Conservation (phyloP, 345 rosid genomes). For the Microthlaspi erraticum region DNA sequence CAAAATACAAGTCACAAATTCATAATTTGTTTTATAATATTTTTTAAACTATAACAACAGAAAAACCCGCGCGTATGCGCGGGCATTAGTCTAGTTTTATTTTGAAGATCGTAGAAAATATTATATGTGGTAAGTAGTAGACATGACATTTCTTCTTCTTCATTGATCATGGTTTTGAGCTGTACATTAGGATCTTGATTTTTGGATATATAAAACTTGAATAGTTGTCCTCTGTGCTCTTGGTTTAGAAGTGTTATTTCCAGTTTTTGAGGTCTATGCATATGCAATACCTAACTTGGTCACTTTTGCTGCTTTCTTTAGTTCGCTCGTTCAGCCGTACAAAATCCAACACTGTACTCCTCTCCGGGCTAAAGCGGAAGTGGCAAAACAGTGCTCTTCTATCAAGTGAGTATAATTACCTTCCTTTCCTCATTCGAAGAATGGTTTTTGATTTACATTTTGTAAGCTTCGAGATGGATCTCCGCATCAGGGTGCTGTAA, state of each 20-base stretch:
- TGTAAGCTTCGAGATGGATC: constrained; percentile 89
- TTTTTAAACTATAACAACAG: too few species aligned
- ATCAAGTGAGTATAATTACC: constrained; percentile 57
- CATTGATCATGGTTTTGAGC: background rate
- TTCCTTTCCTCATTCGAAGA: background rate
- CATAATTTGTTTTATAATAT: too few species aligned
- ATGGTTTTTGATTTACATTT: constrained; percentile 23
- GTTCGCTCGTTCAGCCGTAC: constrained; percentile 42
- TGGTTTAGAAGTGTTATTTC: constrained; percentile 12
- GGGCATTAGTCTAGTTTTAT: too few species aligned
- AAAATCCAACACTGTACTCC: constrained; percentile 72
- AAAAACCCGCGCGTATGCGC: too few species aligned
- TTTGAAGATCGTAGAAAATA: too few species aligned
- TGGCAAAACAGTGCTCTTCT: constrained; percentile 84
- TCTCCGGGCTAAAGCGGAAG: constrained; percentile 81
- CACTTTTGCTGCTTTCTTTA: constrained; percentile 45
- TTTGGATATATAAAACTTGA: background rate
- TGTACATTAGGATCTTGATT: background rate
- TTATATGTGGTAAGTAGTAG: constrained; percentile 49
- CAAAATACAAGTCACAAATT: too few species aligned
- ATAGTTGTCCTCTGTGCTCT: constrained; percentile 51
- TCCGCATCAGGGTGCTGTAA: constrained; percentile 82
- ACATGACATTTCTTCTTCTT: constrained; percentile 11
- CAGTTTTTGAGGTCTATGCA: background rate
- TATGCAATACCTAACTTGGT: background rate